Conservation (phyloP, 345 rosid genomes). For the Euclidium syriacum region DNA sequence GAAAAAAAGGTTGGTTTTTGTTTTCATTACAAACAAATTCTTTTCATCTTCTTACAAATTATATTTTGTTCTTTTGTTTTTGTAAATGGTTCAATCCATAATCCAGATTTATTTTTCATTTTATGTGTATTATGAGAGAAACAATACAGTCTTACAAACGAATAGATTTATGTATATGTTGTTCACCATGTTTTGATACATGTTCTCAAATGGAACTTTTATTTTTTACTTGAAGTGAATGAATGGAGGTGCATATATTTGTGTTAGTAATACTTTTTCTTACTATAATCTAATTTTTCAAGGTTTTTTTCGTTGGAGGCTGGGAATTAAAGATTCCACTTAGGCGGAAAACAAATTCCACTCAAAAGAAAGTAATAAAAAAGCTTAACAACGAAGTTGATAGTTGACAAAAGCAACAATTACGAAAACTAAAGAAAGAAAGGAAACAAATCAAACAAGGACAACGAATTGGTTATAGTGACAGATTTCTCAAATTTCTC, state of each 20-base stretch:
- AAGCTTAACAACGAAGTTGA: slow-evolving; percentile 19
- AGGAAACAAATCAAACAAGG: background rate
- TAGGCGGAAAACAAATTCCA: background rate
- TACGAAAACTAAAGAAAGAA: background rate
- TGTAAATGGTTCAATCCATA: slow-evolving; percentile 11
- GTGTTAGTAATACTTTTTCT: background rate
- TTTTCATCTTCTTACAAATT: background rate
- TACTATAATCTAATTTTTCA: background rate
- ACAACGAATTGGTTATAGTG: slow-evolving; percentile 5
- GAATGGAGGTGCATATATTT: background rate
- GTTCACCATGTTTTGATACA: background rate
- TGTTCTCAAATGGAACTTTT: background rate
- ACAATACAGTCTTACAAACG: background rate
- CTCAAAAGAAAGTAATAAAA: slow-evolving; percentile 8
- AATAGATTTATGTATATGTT: background rate
- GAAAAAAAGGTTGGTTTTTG: background rate
- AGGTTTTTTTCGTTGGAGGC: background rate
- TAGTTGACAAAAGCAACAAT: slow-evolving; percentile 5
- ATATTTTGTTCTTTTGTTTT: background rate
- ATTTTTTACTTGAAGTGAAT: background rate
- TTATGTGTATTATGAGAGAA: background rate
- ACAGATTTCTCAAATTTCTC: background rate
- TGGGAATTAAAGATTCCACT: slow-evolving; percentile 11
- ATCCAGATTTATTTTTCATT: background rate
- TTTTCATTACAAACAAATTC: background rate